Evolutionary conservation across 306 rosid species (phyloP).

Genomic region (Mimosa pudica): DNA sequence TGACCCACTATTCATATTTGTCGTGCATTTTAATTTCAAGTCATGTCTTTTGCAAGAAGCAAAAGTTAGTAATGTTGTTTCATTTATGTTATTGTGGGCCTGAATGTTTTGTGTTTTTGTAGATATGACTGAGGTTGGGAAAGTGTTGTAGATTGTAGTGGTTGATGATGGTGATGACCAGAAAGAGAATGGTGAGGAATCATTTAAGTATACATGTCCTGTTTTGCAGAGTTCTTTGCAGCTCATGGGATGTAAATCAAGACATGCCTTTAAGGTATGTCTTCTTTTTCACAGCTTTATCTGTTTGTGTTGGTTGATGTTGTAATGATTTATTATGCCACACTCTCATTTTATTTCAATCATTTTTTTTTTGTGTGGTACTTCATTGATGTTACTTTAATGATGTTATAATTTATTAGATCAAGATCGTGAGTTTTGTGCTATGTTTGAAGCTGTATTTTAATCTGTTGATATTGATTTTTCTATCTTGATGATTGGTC

Average conservation of each 20-base stretch:
- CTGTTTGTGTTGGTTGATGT: too few species aligned
- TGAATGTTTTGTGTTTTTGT: not conserved
- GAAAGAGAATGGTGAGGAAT: conserved; percentile 52
- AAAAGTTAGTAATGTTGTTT: conserved; percentile 28
- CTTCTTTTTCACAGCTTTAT: not conserved
- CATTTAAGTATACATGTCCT: conserved; percentile 77
- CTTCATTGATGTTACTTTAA: too few species aligned
- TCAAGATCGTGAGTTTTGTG: too few species aligned
- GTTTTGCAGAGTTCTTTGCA: conserved; percentile 84
- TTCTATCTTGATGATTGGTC: too few species aligned
- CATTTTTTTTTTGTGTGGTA: too few species aligned
- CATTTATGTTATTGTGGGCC: not conserved
- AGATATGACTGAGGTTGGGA: conserved; percentile 42
- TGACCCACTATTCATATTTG: conserved; percentile 23
- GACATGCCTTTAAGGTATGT: conserved; percentile 89
- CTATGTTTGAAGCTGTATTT: too few species aligned
- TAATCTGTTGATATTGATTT: too few species aligned
- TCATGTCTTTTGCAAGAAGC: conserved; percentile 24
- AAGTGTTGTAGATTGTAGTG: conserved; percentile 71
- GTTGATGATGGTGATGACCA: conserved; percentile 58
- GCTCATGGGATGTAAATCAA: conserved; percentile 92
- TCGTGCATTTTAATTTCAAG: not conserved
- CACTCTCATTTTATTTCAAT: not conserved
- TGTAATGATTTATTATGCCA: too few species aligned
- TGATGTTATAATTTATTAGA: too few species aligned